Conservation (phyloP, 83 land plant genomes). For the Diphasiastrum complanatum region DNA sequence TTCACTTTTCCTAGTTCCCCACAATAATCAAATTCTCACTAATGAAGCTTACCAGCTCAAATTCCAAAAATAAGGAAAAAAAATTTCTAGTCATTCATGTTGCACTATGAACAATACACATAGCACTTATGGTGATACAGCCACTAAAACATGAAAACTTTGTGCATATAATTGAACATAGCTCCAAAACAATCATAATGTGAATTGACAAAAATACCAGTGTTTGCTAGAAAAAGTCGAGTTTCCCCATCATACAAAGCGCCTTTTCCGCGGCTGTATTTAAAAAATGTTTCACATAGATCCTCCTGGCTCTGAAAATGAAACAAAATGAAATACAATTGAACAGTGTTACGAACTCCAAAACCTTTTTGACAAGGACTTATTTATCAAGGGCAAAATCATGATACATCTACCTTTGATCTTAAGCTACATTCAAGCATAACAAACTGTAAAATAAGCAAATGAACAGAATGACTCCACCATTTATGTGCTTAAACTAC, state of each 20-base stretch:
- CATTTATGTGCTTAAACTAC: background rate
- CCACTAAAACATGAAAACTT: no score
- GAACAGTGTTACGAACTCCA: background rate
- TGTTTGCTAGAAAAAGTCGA: slow-evolving; percentile 60
- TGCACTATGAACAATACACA: no score
- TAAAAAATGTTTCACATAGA: slow-evolving; percentile 86
- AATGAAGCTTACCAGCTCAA: no score
- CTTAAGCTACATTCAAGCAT: no score
- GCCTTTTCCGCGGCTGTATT: slow-evolving; percentile 86
- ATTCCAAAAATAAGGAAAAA: no score
- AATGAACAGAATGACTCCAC: background rate
- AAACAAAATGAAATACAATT: background rate
- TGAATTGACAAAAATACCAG: slow-evolving; percentile 36
- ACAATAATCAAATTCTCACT: no score
- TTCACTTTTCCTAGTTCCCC: no score
- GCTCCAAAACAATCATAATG: background rate
- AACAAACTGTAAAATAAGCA: no score
- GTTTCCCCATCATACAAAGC: slow-evolving; percentile 97
- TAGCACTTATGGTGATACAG: no score
- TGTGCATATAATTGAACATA: background rate
- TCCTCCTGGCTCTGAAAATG: slow-evolving; percentile 84
- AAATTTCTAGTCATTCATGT: no score
- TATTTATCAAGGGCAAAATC: background rate
- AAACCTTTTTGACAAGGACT: background rate
- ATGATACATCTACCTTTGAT: background rate